A percentile compares a stretch with the other conserved stretches of the same genome.
These are phyloP conservation scores for Starmerella vaccinii DNA, from an alignment of 805 yeast species.

Conservation along the genomic window DNA sequence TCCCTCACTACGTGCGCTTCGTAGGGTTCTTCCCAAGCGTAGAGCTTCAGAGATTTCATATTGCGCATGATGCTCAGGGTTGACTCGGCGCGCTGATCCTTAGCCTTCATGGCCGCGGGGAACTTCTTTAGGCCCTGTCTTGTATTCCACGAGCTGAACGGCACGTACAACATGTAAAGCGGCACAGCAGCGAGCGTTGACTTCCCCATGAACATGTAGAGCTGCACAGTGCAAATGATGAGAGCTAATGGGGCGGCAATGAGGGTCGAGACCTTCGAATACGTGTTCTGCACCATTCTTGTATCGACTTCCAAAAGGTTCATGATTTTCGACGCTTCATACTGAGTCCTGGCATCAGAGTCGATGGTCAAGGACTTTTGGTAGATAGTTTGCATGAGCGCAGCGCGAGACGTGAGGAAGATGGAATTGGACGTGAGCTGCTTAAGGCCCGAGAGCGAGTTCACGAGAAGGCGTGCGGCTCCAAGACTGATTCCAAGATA, in stretches of 20 bases:
- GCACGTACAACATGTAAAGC: slow-evolving; percentile 62
- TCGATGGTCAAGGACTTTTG: slow-evolving; percentile 55
- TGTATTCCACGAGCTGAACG: slow-evolving; percentile 47
- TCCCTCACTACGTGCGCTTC: slow-evolving; percentile 36
- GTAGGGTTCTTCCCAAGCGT: slow-evolving; percentile 82
- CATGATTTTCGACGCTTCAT: slow-evolving; percentile 70
- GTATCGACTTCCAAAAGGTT: slow-evolving; percentile 72
- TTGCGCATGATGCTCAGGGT: slow-evolving; percentile 82
- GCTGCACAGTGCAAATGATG: slow-evolving; percentile 60
- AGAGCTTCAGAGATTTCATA: slow-evolving; percentile 73
- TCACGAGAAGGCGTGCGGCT: background rate
- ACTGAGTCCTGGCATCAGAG: slow-evolving; percentile 43
- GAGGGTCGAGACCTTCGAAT: slow-evolving; percentile 66
- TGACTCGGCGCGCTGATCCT: slow-evolving; percentile 65
- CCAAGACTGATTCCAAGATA: slow-evolving; percentile 2
- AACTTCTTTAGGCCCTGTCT: slow-evolving; percentile 43
- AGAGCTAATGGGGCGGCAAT: slow-evolving; percentile 96
- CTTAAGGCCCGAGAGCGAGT: background rate
- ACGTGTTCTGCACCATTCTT: slow-evolving; percentile 49
- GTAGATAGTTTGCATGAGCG: slow-evolving; percentile 32
- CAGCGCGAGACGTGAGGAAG: background rate
- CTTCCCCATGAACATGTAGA: slow-evolving; percentile 66
- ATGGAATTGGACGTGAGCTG: background rate
- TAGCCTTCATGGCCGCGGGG: slow-evolving; percentile 77
- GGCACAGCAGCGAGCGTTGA: slow-evolving; percentile 88